A percentile compares a stretch with the other conserved stretches of the same genome.
Evolutionary conservation across 805 yeast species (phyloP).

Genomic region (Candida silvicultrix): DNA sequence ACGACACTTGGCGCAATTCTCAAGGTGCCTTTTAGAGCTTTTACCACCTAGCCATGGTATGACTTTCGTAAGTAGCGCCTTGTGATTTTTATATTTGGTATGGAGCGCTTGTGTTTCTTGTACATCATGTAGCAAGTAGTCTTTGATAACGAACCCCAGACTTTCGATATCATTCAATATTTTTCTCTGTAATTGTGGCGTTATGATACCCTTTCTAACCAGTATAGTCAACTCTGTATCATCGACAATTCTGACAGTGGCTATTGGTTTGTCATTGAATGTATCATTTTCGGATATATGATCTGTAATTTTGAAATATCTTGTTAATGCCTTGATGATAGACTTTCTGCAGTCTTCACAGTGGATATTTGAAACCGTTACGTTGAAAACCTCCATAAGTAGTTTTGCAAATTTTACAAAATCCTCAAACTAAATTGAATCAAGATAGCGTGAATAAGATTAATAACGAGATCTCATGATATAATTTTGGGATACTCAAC

Average conservation of each 20-base stretch:
- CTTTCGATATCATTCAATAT: conserved; percentile 5
- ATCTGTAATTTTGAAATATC: conserved; percentile 1
- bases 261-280: conserved; percentile 1
- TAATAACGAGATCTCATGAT: no score
- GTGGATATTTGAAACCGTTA: conserved; percentile 37
- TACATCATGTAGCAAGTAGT: conserved; percentile 20
- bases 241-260: conserved; percentile 10
- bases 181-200: conserved; percentile 3
- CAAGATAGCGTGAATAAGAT: no score
- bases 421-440: no score
- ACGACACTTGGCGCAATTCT: conserved; percentile 37
- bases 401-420: no score
- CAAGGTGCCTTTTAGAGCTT: conserved; percentile 26
- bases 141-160: conserved; percentile 16
- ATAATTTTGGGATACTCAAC: no score
- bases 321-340: conserved; percentile 25
- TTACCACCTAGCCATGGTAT: conserved; percentile 10
- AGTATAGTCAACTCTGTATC: conserved; percentile 10
- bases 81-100: conserved; percentile 2
- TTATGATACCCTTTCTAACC: conserved; percentile 2
- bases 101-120: conserved; percentile 7
- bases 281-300: conserved; percentile 1
- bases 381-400: conserved; percentile 9
- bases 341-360: conserved; percentile 45
- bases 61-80: conserved; percentile 13